A percentile compares a stretch with the other conserved stretches of the same genome.
Evolutionary conservation across 2,329 filamentous ascomycete species (phyloP).

Genomic region (Cladosporium sp.): DNA sequence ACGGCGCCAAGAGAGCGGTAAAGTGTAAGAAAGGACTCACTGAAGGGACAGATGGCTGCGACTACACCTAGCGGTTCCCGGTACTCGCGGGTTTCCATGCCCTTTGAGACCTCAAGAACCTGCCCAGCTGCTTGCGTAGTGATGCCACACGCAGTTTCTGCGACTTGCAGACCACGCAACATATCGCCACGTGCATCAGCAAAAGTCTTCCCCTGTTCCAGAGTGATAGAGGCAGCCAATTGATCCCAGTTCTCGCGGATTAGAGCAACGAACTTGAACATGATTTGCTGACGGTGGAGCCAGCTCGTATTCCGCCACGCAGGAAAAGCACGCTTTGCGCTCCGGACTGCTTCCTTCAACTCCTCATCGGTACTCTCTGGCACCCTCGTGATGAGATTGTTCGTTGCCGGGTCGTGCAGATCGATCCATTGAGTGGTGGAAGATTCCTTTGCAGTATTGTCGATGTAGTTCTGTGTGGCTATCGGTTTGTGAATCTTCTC

Average conservation of each 20-base stretch:
- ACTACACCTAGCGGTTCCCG: background rate
- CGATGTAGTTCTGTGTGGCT: background rate
- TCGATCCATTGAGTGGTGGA: slow-evolving; percentile 67
- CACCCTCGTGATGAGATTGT: slow-evolving; percentile 79
- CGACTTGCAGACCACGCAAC: slow-evolving; percentile 77
- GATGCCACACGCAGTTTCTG: slow-evolving; percentile 65
- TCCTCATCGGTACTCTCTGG: slow-evolving; percentile 79
- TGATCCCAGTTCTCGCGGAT: slow-evolving; percentile 85
- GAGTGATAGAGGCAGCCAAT: slow-evolving; percentile 79
- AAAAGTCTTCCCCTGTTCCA: slow-evolving; percentile 88
- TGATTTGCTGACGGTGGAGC: slow-evolving; percentile 75
- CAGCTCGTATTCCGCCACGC: slow-evolving; percentile 72
- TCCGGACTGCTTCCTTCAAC: slow-evolving; percentile 71
- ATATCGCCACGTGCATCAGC: slow-evolving; percentile 81
- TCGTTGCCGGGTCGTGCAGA: slow-evolving; percentile 78
- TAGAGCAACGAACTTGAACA: slow-evolving; percentile 80
- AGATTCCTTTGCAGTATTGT: background rate
- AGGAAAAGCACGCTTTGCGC: slow-evolving; percentile 73
- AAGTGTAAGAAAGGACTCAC: too few relatives aligned
- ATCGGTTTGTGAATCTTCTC: background rate
- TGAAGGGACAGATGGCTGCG: background rate
- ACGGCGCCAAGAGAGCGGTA: slow-evolving; percentile 57
- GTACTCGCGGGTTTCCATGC: background rate
- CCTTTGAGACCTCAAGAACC: background rate
- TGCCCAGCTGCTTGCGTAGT: slow-evolving; percentile 69